Base-by-base conservation (phyloP, 2,329 filamentous ascomycete species). In the Penicillium decumbens region DNA sequence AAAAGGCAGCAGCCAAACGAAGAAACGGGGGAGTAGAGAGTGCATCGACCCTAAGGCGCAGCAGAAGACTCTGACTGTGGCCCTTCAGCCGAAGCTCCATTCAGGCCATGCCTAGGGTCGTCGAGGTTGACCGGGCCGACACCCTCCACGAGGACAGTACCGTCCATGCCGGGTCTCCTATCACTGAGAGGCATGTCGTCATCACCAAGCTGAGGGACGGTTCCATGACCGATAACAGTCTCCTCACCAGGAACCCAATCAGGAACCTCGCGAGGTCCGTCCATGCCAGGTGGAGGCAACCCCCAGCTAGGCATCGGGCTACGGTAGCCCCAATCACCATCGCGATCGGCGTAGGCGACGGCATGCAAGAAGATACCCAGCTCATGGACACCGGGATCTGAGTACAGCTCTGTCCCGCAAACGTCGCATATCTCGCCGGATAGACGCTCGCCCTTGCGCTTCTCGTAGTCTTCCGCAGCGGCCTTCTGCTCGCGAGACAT, bases 361-460 rank as follows among this genome's bases (percentile, higher is more conserved):
- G 92, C 95, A 74, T 98, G 93, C 54, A 98, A 77, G 80, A 92
- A 98, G 35, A 98, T 86, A 0, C 88, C 89, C 41, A 98, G 77
- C 74, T 98, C 93, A 63, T 97, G 91, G 37, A 78, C 73, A 1
- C 91, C 91, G 0, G 93, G 93, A 65, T 98, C 93, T 13, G 88
- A 95, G 71, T 97, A 98, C 38, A 98, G 76, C 20, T 89, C 87
- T 18, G 93, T 95, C 50, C 86, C 80, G 69, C 93, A 98, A 29
- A 90, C 70, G 5, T 85, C 78, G 68, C 93, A 98, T 13, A 82
- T 73, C 63, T 90, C 77, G 10, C 93, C 93, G 1, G 91, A 95
- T 80, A 97, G 87, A 68, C 89, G 91, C 76, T 98, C 93, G 1
- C 91, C 92, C 62, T 92, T 91, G 62, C 85, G 83, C 72, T 91